Evolutionary conservation across 208 protist genomes (phyloP), one percentile per base, ranked within the genome.

Genomic region (Polymyxa betae): DNA sequence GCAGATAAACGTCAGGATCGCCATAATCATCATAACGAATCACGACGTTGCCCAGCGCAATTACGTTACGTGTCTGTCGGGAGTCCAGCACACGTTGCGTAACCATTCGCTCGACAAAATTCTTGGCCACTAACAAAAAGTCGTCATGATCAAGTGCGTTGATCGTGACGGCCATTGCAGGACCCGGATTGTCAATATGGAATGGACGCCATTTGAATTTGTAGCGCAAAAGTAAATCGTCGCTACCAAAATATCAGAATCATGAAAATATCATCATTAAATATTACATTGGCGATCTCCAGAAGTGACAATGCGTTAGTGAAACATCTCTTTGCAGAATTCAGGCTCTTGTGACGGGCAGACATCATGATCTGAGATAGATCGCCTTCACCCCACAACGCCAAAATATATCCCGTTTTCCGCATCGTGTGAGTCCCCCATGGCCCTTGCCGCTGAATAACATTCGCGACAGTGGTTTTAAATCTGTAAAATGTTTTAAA

Each of bases 381-480:
- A 5, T 82, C 16, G 40, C 72, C 72, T 40, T 35, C 40, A 35
- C 72, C 72, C 72, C 72, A 82, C 16, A 82, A 38, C n/a, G 72
- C 72, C 40, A 82, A 40, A 12, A 82, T 5, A 35, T 82, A 82
- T 12, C 72, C 72, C 16, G 72, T 82, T 35, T 82, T 82, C 40
- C 72, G 5, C 35, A 82, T 20, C 5, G 72, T 82, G 40, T 82
- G 72, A 20, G 40, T 82, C 40, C 72, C 72, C 72, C 5, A 82
- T 5, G 40, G 16, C 5, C 16, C 12, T n/a, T 5, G 5, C 35
- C n/a, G n/a, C 40, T n/a, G 35, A 82, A 40, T 43, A 82, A 5
- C n/a, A n/a, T 82, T 43, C 72, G 72, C 10, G n/a, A 82, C 72
- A 82, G 72, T 20, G n/a, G 5, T n/a, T 82, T 82, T n/a, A 82